A percentile compares a stretch with the other conserved stretches of the same genome.
Conservation (phyloP, 306 rosid genomes). For the Cucurbita maxima region DNA sequence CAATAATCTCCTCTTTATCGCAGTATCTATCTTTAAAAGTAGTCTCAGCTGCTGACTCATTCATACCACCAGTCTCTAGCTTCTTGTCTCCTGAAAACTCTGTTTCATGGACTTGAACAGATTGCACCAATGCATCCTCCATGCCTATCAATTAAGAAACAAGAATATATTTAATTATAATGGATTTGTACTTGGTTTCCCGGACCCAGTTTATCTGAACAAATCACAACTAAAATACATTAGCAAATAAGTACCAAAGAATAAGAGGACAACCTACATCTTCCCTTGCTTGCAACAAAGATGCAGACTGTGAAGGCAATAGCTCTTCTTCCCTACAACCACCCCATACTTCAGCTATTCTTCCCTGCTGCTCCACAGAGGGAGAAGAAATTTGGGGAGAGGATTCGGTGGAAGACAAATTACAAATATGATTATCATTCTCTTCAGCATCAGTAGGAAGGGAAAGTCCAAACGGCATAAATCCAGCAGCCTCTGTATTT, state of each 20-base stretch:
- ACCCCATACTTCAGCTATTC: constrained; percentile 16
- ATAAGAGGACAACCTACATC: constrained; percentile 89
- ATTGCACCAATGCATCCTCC: constrained; percentile 47
- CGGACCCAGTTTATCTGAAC: constrained; percentile 15
- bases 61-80: constrained; percentile 17
- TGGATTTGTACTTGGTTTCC: constrained; percentile 22
- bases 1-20: constrained; percentile 21
- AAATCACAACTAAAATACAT: neutral
- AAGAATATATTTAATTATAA: constrained; percentile 53
- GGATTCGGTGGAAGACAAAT: constrained; percentile 15
- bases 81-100: constrained; percentile 26
- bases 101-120: constrained; percentile 21
- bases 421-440: constrained; percentile 13
- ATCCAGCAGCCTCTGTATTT: constrained; percentile 17
- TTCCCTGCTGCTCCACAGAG: constrained; percentile 14
- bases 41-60: constrained; percentile 21
- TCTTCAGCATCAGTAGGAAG: constrained; percentile 21
- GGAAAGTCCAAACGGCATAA: constrained; percentile 15
- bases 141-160: constrained; percentile 76
- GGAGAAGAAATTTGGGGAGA: constrained; percentile 15
- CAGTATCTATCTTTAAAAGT: constrained; percentile 14
- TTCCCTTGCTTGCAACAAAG: constrained; percentile 40
- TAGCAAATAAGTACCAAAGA: constrained; percentile 18
- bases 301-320: constrained; percentile 5
- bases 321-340: constrained; percentile 13